These are phyloP conservation scores for Pseudozyma tsukubaensis DNA, from an alignment of 1,284 basidiomycete species.

Conservation along the genomic window DNA sequence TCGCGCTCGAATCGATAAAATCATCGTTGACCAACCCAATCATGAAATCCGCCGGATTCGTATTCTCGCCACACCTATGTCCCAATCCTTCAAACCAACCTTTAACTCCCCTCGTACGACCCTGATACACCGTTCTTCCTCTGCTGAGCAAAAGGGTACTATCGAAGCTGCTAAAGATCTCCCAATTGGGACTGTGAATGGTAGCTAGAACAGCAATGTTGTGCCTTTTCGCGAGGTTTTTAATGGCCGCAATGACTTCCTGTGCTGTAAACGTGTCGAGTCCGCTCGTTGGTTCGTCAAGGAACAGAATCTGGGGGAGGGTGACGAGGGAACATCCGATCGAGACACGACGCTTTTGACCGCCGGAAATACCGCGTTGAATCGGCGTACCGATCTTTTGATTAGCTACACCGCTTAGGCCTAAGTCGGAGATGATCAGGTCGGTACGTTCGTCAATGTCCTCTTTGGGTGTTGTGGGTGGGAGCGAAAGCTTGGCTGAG, in stretches of 20 bases:
- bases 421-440: conserved; percentile 63
- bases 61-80: conserved; percentile 38
- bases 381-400: conserved; percentile 70
- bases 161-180: conserved; percentile 65
- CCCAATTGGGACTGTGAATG: conserved; percentile 69
- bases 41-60: conserved; percentile 66
- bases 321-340: conserved; percentile 69
- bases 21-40: conserved; percentile 66
- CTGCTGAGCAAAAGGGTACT: conserved; percentile 61
- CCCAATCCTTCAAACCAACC: conserved; percentile 58
- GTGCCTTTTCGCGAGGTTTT: conserved; percentile 49
- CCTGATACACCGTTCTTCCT: conserved; percentile 61
- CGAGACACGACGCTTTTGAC: conserved; percentile 69
- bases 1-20: conserved; percentile 26
- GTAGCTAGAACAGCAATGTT: conserved; percentile 67
- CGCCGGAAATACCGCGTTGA: conserved; percentile 70
- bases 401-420: conserved; percentile 56
- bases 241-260: conserved; percentile 67
- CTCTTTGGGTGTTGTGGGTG: conserved; percentile 1
- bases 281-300: conserved; percentile 70
- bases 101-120: conserved; percentile 32
- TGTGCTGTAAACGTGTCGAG: conserved; percentile 58
- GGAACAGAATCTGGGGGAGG: conserved; percentile 68
- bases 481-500: conserved; percentile 63
- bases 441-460: conserved; percentile 25